Base-by-base conservation (phyloP, 768 basidiomycete genomes). In the Fomitopsis serialis region DNA sequence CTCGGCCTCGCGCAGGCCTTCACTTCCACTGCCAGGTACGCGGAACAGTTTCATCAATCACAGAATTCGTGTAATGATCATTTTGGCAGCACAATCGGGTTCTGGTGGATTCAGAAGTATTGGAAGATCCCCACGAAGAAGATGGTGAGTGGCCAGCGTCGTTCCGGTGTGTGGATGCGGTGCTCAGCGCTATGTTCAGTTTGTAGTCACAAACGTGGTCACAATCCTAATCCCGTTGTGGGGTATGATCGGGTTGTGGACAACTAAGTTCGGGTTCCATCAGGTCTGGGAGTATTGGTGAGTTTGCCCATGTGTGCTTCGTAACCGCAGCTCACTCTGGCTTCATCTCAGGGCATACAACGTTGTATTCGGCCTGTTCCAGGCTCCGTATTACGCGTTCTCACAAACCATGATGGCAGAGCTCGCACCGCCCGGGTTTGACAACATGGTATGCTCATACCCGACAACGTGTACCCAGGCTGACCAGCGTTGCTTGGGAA, bases 361-460 rank as follows among this genome's bases (percentile, higher is more conserved):
- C 54, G 74, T 89, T 46, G 68, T 91, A 2, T 89, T 86, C 59
- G 89, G 89, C 12, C 68, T 92, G 9, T 90, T 90, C 75, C 87
- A 92, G 71, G 87, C 87, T 1, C 91, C 91, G 0, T 94, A 91
- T 69, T 93, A 89, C 63, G 88, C 92, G 1, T 90, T 87, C 64
- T 82, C 89, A 2, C 85, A 89, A 64, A 90, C 87, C 0, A 87
- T 89, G 85, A 91, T 91, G 88, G 87, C 88, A 0, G 92, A 94
- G 66, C 78, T 95, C 11, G 83, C 87, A 6, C 91, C 91, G 12
- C 87, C 89, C 1, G 92, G 91, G 0, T 93, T 89, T 62, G 91
- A 93, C 60, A 89, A 91, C 63, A 91, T 82, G 81, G 80, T 78
- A 52, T 21, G 63, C 50, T 29, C 37, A 25, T 35, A n/a, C 12